Base-by-base conservation (phyloP, 2,329 filamentous ascomycete species). In the Xylariaceae sp. region DNA sequence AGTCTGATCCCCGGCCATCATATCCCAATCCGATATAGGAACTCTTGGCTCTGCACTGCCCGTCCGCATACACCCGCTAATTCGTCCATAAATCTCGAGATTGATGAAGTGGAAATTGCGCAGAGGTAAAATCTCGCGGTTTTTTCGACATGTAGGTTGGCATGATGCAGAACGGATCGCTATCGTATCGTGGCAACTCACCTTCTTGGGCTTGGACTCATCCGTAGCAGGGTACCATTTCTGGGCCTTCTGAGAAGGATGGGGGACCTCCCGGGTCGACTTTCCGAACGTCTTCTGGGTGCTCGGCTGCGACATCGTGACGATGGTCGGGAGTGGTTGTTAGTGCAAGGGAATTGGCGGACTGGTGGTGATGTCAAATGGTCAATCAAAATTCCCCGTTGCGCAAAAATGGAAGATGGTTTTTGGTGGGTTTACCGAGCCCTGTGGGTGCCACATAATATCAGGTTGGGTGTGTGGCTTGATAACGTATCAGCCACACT, bases 201-300 rank as follows among this genome's bases (percentile, higher is more conserved):
- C 94, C 89, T 95, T 92, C 86, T 92, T 95, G 72, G 85, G 84
- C 79, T 87, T 80, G 75, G 83, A 74, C 74, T 92, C 88, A 78
- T 96, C 92, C 77, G 95, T 88, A 74, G 90, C 89, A 76, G 91
- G 89, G 82, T 99, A 99, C 90, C 92, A 99, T 83, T 96, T 97
- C 84, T 89, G 86, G 72, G 92, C 92, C 89, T 95, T 95, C 79
- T 96, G 85, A 74, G 83, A 81, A 77, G 82, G 77, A 78, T 88
- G 85, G 76, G 89, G 91, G 77, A 96, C 87, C 77, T 87, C 84
- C 81, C 92, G 87, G 81, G 89, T 88, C 80, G 89, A 89, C 85
- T 94, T 94, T 81, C 91, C 91, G 84, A 96, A 96, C 84, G 88
- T 92, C 89, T 96, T 95, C 73, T 66, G 54, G 73, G 86, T 89